phyloP scores from a whole-genome alignment of 495 filamentous ascomycete genomes.

The Neurospora cerealis region DNA sequence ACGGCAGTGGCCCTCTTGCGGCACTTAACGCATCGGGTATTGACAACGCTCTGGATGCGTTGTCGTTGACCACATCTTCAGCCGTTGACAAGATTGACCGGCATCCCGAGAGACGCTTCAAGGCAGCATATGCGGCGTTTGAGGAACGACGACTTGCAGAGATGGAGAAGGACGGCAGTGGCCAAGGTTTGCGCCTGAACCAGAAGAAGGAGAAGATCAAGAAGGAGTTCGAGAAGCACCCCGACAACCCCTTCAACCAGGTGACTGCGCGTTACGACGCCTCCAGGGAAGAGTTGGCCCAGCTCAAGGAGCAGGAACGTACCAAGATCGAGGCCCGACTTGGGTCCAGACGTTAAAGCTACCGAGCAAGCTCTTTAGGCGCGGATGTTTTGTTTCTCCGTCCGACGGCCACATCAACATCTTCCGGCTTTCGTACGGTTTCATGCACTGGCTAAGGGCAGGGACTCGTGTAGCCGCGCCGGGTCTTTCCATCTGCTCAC shows the following conservation, averaged over 20 bases:
- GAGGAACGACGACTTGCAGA: constrained; percentile 78
- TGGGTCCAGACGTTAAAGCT: constrained; percentile 16
- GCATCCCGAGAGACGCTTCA: constrained; percentile 76
- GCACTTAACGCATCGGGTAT: constrained; percentile 74
- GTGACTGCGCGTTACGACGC: constrained; percentile 62
- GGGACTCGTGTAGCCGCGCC: neutral
- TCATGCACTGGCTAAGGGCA: constrained; percentile 6
- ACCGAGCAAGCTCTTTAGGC: neutral
- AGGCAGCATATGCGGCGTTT: constrained; percentile 79
- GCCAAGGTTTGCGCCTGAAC: constrained; percentile 63
- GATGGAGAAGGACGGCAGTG: constrained; percentile 63
- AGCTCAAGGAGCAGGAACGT: constrained; percentile 56
- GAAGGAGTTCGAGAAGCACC: constrained; percentile 85
- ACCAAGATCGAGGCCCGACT: constrained; percentile 65
- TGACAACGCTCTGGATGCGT: constrained; percentile 81
- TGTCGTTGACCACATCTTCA: constrained; percentile 49
- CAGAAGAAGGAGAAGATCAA: constrained; percentile 69
- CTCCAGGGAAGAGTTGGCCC: constrained; percentile 65
- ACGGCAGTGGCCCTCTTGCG: constrained; percentile 29
- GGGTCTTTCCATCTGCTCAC: neutral
- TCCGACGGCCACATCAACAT: neutral
- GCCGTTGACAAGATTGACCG: constrained; percentile 60
- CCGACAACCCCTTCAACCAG: constrained; percentile 92
- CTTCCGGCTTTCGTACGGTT: neutral
- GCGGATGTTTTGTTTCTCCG: neutral